phyloP scores from a whole-genome alignment of 208 protist genomes.

The Porcisia deanei region DNA sequence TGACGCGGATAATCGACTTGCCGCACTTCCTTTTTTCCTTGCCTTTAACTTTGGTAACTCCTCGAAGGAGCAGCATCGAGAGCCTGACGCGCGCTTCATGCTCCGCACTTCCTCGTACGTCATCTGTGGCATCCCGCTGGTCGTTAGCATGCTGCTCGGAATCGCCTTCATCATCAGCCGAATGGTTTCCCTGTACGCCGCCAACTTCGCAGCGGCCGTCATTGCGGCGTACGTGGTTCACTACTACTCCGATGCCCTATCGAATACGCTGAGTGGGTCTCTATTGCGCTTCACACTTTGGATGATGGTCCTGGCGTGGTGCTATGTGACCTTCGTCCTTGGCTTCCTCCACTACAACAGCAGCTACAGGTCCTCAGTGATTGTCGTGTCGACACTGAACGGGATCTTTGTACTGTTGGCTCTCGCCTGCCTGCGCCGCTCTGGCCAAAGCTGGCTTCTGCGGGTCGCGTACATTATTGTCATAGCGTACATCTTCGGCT shows the following conservation, averaged over 20 bases:
- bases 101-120: slow-evolving; percentile 54
- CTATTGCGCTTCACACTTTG: slow-evolving; percentile 52
- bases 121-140: slow-evolving; percentile 55
- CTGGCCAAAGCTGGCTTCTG: slow-evolving; percentile 38
- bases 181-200: slow-evolving; percentile 47
- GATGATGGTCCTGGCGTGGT: slow-evolving; percentile 61
- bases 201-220: slow-evolving; percentile 32
- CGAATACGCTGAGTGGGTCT: slow-evolving; percentile 39
- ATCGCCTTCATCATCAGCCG: slow-evolving; percentile 73
- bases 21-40: slow-evolving; percentile 50
- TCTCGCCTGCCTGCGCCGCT: slow-evolving; percentile 38
- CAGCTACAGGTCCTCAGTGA: slow-evolving; percentile 40
- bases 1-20: slow-evolving; percentile 24
- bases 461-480: slow-evolving; percentile 42
- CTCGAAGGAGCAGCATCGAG: slow-evolving; percentile 4
- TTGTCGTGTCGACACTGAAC: slow-evolving; percentile 38
- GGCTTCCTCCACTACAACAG: slow-evolving; percentile 45
- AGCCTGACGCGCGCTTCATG: slow-evolving; percentile 29
- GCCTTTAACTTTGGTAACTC: slow-evolving; percentile 38
- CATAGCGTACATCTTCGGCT: slow-evolving; percentile 46
- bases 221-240: slow-evolving; percentile 54
- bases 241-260: slow-evolving; percentile 59
- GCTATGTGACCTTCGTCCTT: slow-evolving; percentile 58
- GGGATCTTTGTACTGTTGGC: slow-evolving; percentile 41
- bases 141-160: slow-evolving; percentile 60